Evolutionary conservation across 2,329 filamentous ascomycete species (phyloP), one percentile per base, ranked within the genome.

Genomic region (Cytospora leucostoma): DNA sequence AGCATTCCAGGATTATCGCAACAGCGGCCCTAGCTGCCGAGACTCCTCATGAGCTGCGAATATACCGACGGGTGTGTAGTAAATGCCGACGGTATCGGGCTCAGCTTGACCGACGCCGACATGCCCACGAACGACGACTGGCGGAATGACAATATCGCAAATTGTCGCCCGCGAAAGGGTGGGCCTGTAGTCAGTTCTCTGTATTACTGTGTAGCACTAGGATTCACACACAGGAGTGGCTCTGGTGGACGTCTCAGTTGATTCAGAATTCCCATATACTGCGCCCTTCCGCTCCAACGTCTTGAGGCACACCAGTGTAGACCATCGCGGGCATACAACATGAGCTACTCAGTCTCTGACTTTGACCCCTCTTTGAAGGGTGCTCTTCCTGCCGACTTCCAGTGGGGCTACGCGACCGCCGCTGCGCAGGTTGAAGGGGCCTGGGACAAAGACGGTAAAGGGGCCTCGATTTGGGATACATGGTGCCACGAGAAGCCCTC

Each of bases 391-490:
- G 59, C 72, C 21, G 73, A 76, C 59, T 77, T 77, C 64, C 69
- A 73, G 54, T 78, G 75, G 75, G 77, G 77, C 32, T 78, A 73
- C 61, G 77, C 77, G 19, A 79, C 77, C 0, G 75, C 77, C 1
- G 76, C 77, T 0, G 70, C 74, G 6, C 76, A 78, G 59, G 72
- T 78, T 3, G 78, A 79, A 68, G 78, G 78, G 8, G 76, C 76
- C 0, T 78, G 75, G 76, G 65, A 78, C 61, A 70, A 70, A 50
- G 76, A 78, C 49, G 77, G 77, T 13, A 79, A 77, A 67, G 78
- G 77, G 3, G 64, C 70, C 7, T 77, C 76, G 1, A 77, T 78
- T 54, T 79, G 76, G 77, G 77, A 79, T 53, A 74, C 66, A 0
- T 77, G 78, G 52, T 72, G 72, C 19, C 77, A 77, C 55, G 56